Base-by-base conservation (phyloP, 2,329 filamentous ascomycete genomes). In the Bisporella sp. region DNA sequence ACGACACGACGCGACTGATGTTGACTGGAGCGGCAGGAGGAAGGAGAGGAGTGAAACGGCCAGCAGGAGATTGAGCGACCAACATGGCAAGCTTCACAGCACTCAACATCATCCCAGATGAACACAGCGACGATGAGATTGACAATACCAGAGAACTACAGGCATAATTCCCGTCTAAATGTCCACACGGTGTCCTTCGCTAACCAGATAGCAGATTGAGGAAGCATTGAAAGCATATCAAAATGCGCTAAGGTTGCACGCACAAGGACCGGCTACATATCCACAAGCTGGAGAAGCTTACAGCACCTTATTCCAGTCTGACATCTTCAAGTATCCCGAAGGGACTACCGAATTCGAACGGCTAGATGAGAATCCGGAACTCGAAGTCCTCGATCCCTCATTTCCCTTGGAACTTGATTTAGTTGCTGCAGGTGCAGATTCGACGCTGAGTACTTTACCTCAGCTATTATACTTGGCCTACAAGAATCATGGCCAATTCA, bases 191-290 rank as follows among this genome's bases (percentile, higher is more conserved):
- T 21, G 21, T 21, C 21, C 21, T 21, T 21, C 21, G 21, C 21
- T 21, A 21, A 21, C 21, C 21, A 31, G 4, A 31, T 39, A 12
- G 12, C 49, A 86, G 76, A 92, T 97, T 63, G 93, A 99, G 63
- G 93, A 99, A 71, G 91, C 93, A 45, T 74, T 99, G 55, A 97
- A 96, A 70, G 80, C 92, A 35, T 99, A 96, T 66, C 91, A 97
- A 64, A 85, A 78, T 60, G 93, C 93, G 44, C 73, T 99, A 51
- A 96, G 92, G 67, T 82, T 91, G 58, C 93, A 99, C 65, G 85
- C 92, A 1, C 89, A 95, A 69, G 91, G 93, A 2, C 82, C 87
- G 0, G 72, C 73, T 13, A 87, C 82, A 48, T 93, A 89, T 66
- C 70, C 81, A 45, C 83, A 89, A 63, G 92, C 95, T 21, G 77